Base-by-base conservation (phyloP, 2,329 filamentous ascomycete genomes). In the Neonectria ditissima region DNA sequence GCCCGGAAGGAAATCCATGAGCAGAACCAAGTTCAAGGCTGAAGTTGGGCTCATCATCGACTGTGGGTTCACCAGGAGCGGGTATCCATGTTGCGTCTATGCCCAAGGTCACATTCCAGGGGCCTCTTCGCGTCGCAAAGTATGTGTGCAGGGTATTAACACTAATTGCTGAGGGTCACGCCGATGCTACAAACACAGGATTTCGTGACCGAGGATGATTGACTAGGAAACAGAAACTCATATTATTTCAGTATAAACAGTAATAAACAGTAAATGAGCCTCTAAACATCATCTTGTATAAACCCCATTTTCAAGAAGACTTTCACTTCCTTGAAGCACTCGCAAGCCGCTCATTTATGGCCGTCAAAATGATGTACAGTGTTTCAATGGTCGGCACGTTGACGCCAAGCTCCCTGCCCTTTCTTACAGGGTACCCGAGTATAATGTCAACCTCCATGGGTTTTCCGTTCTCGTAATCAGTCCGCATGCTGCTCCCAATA, bases 381-480 rank as follows among this genome's bases (percentile, higher is more conserved):
- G 77, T 77, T 51, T 80, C 76, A 73, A 89, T 68, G 62, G 84
- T 79, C 2, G 86, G 84, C 77, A 87, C 84, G 62, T 85, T 79
- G 9, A 87, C 77, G 0, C 86, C 86, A 37, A 86, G 79, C 69
- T 84, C 83, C 62, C 80, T 80, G 0, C 84, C 88, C 60, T 87
- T 83, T 57, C 80, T 77, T 6, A 89, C 82, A 3, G 87, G 86
- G 70, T 89, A 88, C 0, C 88, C 87, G 13, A 90, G 71, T 55
- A 90, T 89, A 5, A 88, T 85, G 55, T 90, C 88, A 55, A 90
- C 77, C 72, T 91, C 88, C 86, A 90, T 86, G 9, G 80, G 80
- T 66, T 82, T 83, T 0, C 85, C 85, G 18, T 81, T 79, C 68
- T 86, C 83, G 75, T 82, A 87, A 73, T 90, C 88, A 16, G 83